These are phyloP conservation scores for Parasitella parasitica DNA, from an alignment of 371 early-diverging fungal genomes.

Conservation along the genomic window DNA sequence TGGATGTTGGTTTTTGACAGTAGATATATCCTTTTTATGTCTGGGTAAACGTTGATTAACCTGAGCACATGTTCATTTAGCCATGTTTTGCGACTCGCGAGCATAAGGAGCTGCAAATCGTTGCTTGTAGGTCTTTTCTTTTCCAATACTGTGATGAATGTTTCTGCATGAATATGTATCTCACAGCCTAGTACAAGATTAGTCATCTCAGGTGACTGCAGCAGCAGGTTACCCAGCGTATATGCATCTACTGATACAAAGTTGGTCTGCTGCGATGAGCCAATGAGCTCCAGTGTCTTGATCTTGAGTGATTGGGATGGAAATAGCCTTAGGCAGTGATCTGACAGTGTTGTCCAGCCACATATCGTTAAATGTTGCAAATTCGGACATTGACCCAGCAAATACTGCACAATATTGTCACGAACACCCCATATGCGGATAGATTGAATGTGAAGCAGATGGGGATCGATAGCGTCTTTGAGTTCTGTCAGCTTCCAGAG, in stretches of 20 bases:
- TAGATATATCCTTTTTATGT: conserved; percentile 8
- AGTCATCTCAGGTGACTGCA: conserved; percentile 25
- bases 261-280: conserved; percentile 14
- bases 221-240: conserved; percentile 21
- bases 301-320: conserved; percentile 17
- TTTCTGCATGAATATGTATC: conserved; percentile 32
- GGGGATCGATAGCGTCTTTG: conserved; percentile 18
- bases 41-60: conserved; percentile 10
- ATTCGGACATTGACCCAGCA: conserved; percentile 26
- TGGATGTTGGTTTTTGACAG: not conserved
- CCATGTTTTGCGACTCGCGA: conserved; percentile 23
- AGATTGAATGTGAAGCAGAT: conserved; percentile 23
- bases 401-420: conserved; percentile 29
- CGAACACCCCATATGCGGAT: conserved; percentile 31
- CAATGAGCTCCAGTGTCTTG: conserved; percentile 18
- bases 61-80: conserved; percentile 14
- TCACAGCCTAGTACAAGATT: conserved; percentile 22
- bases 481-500: conserved; percentile 26
- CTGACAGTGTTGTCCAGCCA: conserved; percentile 38
- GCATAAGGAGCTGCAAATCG: conserved; percentile 1
- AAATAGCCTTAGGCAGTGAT: conserved; percentile 23
- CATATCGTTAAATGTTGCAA: conserved; percentile 24
- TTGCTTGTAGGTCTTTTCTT: not conserved
- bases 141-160: conserved; percentile 25
- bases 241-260: conserved; percentile 33